Base-by-base conservation (phyloP, 2,329 filamentous ascomycete species). In the Chrysoporthe cubensis region DNA sequence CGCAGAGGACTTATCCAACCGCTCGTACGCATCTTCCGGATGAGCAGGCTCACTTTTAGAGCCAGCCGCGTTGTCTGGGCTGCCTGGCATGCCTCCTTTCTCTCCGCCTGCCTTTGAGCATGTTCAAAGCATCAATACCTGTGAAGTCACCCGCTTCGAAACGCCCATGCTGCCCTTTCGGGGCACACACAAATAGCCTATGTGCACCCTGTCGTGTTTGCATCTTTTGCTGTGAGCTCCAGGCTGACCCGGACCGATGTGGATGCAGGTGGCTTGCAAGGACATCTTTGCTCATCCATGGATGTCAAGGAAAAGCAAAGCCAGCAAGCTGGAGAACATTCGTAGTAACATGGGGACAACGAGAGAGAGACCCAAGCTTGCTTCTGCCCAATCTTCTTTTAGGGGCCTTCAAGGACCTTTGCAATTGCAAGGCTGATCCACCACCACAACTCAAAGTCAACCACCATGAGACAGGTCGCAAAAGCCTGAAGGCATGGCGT, bases 121-220 rank as follows among this genome's bases (percentile, higher is more conserved):
- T 54, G 13, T 2, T 54, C 21, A 54, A 54, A 34, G 50, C 21
- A 52, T 52, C 2, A 1, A 2, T 54, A 4, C 50, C 1, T 32
- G 14, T 4, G 7, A 0, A 3, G 18, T 1, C 3, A 0, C 18
- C 13, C 18, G n/a, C 14, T 2, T 18, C 14, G n/a, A 14, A n/a
- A 48, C 9, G 44, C n/a, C 14, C 14, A 7, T 18, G 44, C 14
- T 46, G 44, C 11, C 14, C 14, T 46, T 46, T 14, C 16, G 16
- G n/a, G n/a, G 5, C 2, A 5, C 14, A 18, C 14, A 9, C 46
- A 48, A 21, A 48, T 48, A 48, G 18, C 6, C 14, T 14, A 46
- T 46, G 44, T 46, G 44, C 14, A 3, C 2, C 18, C 44, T 46
- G 16, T 46, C 14, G 16, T 46, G 44, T 18, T 32, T 52, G n/a